phyloP scores from a whole-genome alignment of 1,139 yeast species.

The Casaregolazyma suthepensis region DNA sequence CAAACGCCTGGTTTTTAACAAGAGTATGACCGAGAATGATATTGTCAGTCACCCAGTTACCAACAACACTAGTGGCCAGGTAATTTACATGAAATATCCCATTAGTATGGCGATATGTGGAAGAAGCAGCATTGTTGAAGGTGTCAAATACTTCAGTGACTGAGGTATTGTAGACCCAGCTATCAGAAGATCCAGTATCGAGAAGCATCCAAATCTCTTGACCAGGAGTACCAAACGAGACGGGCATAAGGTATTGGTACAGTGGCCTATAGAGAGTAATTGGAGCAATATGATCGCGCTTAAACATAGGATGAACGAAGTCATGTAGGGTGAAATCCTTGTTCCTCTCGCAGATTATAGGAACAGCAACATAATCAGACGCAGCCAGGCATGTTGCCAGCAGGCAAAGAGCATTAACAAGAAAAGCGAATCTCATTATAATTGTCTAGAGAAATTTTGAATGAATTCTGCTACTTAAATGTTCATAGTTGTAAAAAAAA shows the following conservation, averaged over 20 bases:
- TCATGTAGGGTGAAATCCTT: not conserved
- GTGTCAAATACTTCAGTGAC: conserved; percentile 14
- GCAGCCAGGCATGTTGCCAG: not conserved
- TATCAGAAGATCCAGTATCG: conserved; percentile 65
- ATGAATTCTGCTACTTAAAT: not conserved
- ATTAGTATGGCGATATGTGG: conserved; percentile 15
- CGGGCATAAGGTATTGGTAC: conserved; percentile 19
- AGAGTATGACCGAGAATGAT: conserved; percentile 36
- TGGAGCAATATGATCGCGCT: not conserved
- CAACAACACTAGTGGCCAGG: conserved; percentile 24
- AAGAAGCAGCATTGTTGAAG: conserved; percentile 17
- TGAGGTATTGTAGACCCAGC: conserved; percentile 44
- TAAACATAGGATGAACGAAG: not conserved
- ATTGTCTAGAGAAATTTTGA: not conserved
- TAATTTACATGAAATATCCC: conserved; percentile 13
- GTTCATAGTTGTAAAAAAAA: not conserved
- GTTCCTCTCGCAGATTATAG: not conserved
- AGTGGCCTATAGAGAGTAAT: not conserved
- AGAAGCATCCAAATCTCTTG: conserved; percentile 26
- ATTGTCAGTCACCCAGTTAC: conserved; percentile 47
- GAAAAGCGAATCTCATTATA: not conserved
- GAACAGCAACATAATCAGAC: not conserved
- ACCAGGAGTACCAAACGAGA: conserved; percentile 19
- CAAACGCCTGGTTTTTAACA: conserved; percentile 27
- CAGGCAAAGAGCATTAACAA: not conserved